phyloP scores from a whole-genome alignment of 2,329 filamentous ascomycete species.

The Basipetospora chlamydospora region DNA sequence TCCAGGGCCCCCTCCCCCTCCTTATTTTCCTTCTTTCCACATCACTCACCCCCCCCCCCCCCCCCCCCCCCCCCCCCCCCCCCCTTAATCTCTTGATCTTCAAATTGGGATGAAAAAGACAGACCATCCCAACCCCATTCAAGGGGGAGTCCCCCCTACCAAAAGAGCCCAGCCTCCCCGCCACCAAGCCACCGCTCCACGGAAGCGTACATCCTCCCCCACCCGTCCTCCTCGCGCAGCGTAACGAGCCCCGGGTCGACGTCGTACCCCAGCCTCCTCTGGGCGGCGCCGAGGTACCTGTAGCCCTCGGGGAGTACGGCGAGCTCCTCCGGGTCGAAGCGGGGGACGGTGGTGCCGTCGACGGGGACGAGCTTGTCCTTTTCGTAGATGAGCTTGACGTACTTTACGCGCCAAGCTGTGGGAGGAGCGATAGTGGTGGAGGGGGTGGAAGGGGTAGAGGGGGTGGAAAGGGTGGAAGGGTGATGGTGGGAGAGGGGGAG shows the following conservation, averaged over 20 bases:
- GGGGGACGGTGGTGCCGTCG: constrained; percentile 23
- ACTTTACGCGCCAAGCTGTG: constrained; percentile 24
- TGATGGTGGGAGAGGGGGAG: too few species aligned
- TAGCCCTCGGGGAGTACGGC: constrained; percentile 28
- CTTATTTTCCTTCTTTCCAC: too few species aligned
- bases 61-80: too few species aligned
- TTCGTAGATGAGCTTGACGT: constrained; percentile 33
- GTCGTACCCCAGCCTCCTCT: constrained; percentile 28
- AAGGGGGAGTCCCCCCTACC: too few species aligned
- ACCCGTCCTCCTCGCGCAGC: constrained; percentile 18
- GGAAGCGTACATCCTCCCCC: constrained; percentile 26
- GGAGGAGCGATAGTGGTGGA: not conserved
- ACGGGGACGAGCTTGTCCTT: constrained; percentile 34
- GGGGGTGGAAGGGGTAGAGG: too few species aligned
- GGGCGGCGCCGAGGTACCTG: constrained; percentile 29
- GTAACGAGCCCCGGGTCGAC: constrained; percentile 26
- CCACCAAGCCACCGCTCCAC: constrained; percentile 26
- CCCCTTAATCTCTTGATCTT: too few species aligned
- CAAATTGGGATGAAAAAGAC: too few species aligned
- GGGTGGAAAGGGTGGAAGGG: too few species aligned
- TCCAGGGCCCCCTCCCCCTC: too few species aligned
- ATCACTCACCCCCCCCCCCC: too few species aligned
- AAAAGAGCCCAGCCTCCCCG: constrained; percentile 6
- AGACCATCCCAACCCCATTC: too few species aligned
- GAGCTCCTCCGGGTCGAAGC: constrained; percentile 22